Evolutionary conservation across 768 basidiomycete genomes (phyloP).

Genomic region (Arthromyces matolae): DNA sequence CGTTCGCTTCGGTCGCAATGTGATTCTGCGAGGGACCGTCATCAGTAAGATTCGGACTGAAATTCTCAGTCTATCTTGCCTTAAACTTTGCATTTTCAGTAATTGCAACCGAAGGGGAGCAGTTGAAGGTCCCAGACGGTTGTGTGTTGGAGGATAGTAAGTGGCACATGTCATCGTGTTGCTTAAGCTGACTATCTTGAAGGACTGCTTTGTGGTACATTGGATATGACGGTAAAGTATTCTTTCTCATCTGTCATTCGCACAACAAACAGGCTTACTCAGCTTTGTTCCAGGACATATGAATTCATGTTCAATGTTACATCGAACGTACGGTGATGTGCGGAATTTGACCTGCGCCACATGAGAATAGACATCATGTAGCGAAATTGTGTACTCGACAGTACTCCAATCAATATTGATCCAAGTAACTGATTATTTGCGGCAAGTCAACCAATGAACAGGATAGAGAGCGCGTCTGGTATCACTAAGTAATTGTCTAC

Average conservation of each 20-base stretch:
- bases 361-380: too few relatives aligned
- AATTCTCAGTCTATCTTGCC: not conserved
- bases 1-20: constrained; percentile 68
- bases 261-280: not conserved
- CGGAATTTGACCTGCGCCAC: not conserved
- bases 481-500: constrained; percentile 11
- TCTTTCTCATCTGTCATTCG: not conserved
- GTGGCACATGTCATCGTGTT: constrained; percentile 2
- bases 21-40: constrained; percentile 74
- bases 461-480: constrained; percentile 6
- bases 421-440: too few relatives aligned
- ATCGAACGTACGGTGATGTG: too few relatives aligned
- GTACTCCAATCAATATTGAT: too few relatives aligned
- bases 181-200: too few relatives aligned
- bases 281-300: constrained; percentile 5
- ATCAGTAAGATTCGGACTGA: constrained; percentile 43
- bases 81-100: constrained; percentile 22
- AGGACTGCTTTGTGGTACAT: constrained; percentile 70
- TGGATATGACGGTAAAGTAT: constrained; percentile 61
- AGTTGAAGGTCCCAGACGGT: constrained; percentile 66
- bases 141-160: constrained; percentile 57
- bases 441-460: constrained; percentile 8
- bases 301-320: too few relatives aligned
- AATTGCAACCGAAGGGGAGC: constrained; percentile 60
- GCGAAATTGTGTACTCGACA: too few relatives aligned